Base-by-base conservation (phyloP, 306 rosid genomes). In the Cajanus cajan region DNA sequence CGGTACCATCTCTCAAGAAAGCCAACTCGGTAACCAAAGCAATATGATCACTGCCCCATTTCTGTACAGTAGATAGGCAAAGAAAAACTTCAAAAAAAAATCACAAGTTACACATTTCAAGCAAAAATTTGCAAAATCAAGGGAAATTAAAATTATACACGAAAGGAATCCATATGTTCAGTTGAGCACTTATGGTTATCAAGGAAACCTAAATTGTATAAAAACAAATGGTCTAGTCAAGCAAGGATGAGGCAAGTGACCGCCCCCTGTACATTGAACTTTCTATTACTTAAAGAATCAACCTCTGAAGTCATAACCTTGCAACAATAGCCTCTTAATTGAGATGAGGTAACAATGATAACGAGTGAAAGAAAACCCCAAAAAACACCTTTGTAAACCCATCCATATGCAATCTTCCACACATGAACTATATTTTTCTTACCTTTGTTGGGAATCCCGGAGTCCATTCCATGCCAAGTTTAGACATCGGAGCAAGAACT, bases 31-130 rank as follows among this genome's bases (percentile, higher is more conserved):
- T 81, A 83, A 73, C 98, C 87, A 95, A 76, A 33, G 98, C 97
- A 82, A 95, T 89, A 74, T 95, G 98, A 76, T 95, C 99, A 43
- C 99, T 95, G 40, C 97, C 94, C 98, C 98, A 95, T 89, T 91
- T 95, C 98, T 95, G 89, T 74, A 80, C 24, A 10, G 47, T 24
- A 79, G 54, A 18, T 0, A 67, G 7, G 39, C 16, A 84, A 34
- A 47, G 19, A 75, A 43, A 25, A 71, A 22, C 1, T 4, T 15
- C 4, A 39, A 39, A 25, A 39, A 39, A 25, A 4, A 57, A 34
- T 44, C 7, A 12, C 0, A 48, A 31, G 43, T 47, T 34, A 37
- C 58, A 55, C 19, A 61, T 51, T 69, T 75, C 59, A 72, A 37
- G 63, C 61, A 52, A 16, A 44, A 19, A 7, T 15, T 11, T 31